Conservation (phyloP, 352 stramenopile genomes). For the Phytophthora pini region DNA sequence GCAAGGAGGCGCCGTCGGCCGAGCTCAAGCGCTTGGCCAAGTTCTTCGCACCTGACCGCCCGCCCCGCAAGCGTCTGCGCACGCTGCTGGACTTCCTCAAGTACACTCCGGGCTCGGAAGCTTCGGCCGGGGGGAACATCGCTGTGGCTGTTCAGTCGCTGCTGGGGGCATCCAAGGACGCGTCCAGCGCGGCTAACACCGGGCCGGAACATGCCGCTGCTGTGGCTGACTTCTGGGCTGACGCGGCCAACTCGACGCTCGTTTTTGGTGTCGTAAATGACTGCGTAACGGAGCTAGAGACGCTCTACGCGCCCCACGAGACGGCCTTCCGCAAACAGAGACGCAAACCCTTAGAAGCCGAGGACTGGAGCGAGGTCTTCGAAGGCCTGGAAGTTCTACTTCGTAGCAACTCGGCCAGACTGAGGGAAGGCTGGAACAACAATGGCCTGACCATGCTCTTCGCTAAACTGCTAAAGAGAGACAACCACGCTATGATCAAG, state of each 20-base stretch:
- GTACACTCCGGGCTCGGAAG: conserved; percentile 42
- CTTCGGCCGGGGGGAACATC: conserved; percentile 57
- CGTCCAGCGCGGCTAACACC: conserved; percentile 19
- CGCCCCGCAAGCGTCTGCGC: conserved; percentile 83
- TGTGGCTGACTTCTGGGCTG: conserved; percentile 80
- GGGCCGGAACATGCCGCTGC: conserved; percentile 53
- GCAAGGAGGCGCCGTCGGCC: conserved; percentile 40
- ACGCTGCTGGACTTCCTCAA: conserved; percentile 89
- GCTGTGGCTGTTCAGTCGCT: conserved; percentile 75
- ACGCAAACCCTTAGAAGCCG: conserved; percentile 82
- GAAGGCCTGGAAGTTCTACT: conserved; percentile 86
- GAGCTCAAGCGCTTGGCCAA: conserved; percentile 87
- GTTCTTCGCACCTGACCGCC: conserved; percentile 86
- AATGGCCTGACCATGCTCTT: conserved; percentile 85
- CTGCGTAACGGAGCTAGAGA: conserved; percentile 86
- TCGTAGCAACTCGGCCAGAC: conserved; percentile 67
- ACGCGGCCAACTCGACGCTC: conserved; percentile 67
- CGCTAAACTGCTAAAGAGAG: conserved; percentile 82
- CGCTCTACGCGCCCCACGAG: conserved; percentile 82
- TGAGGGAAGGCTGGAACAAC: conserved; percentile 86
- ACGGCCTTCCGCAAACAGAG: conserved; percentile 82
- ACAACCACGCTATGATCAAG: conserved; percentile 91
- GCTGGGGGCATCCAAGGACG: conserved; percentile 61
- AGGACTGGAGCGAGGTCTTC: conserved; percentile 92
- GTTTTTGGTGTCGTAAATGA: conserved; percentile 85